A percentile compares a stretch with the other conserved stretches of the same genome.
phyloP scores from a whole-genome alignment of 2,329 filamentous ascomycete species.

The Pseudogymnoascus sp. region DNA sequence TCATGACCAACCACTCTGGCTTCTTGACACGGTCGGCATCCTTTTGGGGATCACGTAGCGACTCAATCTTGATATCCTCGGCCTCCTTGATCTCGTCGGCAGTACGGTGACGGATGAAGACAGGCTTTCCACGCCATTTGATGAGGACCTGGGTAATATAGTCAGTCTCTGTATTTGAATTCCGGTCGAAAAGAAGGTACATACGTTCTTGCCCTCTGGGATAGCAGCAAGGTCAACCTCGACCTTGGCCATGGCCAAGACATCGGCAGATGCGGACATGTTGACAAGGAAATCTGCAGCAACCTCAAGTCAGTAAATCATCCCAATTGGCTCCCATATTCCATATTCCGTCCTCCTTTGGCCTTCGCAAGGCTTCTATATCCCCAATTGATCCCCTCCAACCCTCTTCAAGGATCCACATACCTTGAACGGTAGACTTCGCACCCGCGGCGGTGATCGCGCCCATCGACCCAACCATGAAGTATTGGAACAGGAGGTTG shows the following conservation, averaged over 20 bases:
- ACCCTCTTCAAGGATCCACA: slow-evolving; percentile 32
- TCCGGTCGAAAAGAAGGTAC: slow-evolving; percentile 30
- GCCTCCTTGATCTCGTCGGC: slow-evolving; percentile 88
- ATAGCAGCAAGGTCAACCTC: slow-evolving; percentile 90
- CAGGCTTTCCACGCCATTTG: slow-evolving; percentile 99
- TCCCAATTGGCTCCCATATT: slow-evolving; percentile 18
- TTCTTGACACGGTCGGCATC: slow-evolving; percentile 94
- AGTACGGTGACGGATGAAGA: slow-evolving; percentile 99
- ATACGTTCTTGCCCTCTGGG: slow-evolving; percentile 98
- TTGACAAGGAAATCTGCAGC: slow-evolving; percentile 92
- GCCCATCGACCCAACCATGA: slow-evolving; percentile 96
- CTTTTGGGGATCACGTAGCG: slow-evolving; percentile 82
- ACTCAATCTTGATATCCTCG: slow-evolving; percentile 74
- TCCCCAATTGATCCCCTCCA: slow-evolving; percentile 9
- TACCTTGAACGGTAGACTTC: slow-evolving; percentile 98
- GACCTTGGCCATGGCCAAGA: slow-evolving; percentile 98
- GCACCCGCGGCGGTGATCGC: slow-evolving; percentile 86
- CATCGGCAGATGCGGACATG: slow-evolving; percentile 98
- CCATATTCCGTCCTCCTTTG: not conserved
- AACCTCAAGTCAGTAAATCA: slow-evolving; percentile 18
- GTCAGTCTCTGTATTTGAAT: slow-evolving; percentile 13
- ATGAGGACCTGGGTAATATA: slow-evolving; percentile 69
- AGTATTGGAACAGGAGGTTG: slow-evolving; percentile 92
- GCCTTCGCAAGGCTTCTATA: not conserved
- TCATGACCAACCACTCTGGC: slow-evolving; percentile 97